Base-by-base conservation (phyloP, 2,329 filamentous ascomycete species). In the Myrmaecium sp. region DNA sequence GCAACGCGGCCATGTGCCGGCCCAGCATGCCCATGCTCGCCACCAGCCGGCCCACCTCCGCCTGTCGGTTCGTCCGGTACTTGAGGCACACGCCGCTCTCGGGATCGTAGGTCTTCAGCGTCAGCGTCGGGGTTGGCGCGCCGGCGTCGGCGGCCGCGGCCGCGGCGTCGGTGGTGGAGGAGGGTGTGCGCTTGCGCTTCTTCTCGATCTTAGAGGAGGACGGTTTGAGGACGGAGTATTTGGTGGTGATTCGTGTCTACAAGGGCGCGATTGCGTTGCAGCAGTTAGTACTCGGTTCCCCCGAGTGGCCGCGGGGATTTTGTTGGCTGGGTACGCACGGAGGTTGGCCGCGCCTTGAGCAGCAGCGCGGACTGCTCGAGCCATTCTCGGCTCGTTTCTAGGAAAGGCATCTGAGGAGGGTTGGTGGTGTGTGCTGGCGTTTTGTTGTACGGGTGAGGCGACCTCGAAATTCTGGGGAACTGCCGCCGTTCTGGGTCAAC, bases 101-200 rank as follows among this genome's bases (percentile, higher is more conserved):
- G 1, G 89, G 78, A 50, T 94, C 81, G 57, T 74, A 95, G 4
- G 89, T 89, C 59, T 92, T 95, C 33, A 98, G 58, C 4, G 73
- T 75, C 27, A 98, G 73, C 29, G 64, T 69, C 36, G 76, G 83
- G 66, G 65, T 4, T 29, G 64, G 62, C 4, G 54, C 30, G 43
- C 38, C 26, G 31, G 34, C 35, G 29, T 37, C 32, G 28, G 40
- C 30, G 26, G 37, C 36, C 19, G 27, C 23, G 21, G 23, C 29
- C 28, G 37, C 14, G 10, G 19, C 6, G 12, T 27, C 19, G 18
- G 14, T 14, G 11, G 28, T 25, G 17, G 13, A 22, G 21, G 17
- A 13, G 44, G 42, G 27, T 42, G 43, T 35, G 41, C 40, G 21
- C 34, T 41, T 6, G 39, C 37, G 20, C 39, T 49, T 24, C 42